Evolutionary conservation across 202 grass and related monocot genomes (phyloP).

Genomic region (Setaria italica): DNA sequence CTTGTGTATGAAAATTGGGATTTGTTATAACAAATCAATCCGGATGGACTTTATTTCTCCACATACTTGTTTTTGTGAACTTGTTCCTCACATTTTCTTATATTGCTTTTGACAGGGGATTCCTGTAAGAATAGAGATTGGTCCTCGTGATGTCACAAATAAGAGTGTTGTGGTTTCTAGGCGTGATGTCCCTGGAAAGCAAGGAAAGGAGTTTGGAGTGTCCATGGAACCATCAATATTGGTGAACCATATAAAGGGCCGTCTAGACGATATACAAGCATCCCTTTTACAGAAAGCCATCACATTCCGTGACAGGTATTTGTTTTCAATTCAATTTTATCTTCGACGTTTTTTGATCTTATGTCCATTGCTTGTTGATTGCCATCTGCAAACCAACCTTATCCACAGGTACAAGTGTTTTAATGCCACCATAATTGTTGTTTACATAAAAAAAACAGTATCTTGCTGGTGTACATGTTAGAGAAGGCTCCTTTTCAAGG

Average conservation of each 20-base stretch:
- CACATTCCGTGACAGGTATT: conserved; percentile 88
- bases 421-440: background rate
- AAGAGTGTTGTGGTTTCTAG: conserved; percentile 79
- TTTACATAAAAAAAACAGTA: background rate
- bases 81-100: conserved; percentile 40
- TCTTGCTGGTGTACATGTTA: background rate
- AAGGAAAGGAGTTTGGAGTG: conserved; percentile 94
- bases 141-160: conserved; percentile 87
- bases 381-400: background rate
- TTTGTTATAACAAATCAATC: background rate
- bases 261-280: conserved; percentile 88
- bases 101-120: conserved; percentile 66
- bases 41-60: background rate
- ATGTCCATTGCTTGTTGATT: background rate
- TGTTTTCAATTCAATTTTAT: background rate
- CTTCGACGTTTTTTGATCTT: conserved; percentile 2
- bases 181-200: conserved; percentile 89
- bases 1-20: background rate
- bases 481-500: background rate
- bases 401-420: background rate
- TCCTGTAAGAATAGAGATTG: conserved; percentile 89
- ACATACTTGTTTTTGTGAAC: background rate
- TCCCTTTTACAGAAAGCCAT: conserved; percentile 86
- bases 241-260: conserved; percentile 75
- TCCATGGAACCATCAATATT: conserved; percentile 83